Base-by-base conservation (phyloP, 1,284 basidiomycete species). In the Ustilago curta region DNA sequence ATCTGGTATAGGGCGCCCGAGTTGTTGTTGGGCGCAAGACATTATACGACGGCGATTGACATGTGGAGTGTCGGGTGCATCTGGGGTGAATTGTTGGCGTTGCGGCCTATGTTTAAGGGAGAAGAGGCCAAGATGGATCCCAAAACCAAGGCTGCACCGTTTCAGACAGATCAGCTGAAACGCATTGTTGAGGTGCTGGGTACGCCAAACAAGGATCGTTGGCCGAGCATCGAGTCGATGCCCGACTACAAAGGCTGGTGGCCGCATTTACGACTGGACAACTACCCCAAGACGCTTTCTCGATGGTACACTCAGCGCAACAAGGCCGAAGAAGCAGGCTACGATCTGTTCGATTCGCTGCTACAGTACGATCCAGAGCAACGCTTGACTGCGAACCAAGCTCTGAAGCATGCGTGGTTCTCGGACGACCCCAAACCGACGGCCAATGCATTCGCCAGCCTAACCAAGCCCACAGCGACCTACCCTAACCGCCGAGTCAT, bases 1-100 rank as follows among this genome's bases (percentile, higher is more conserved):
- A 98, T 99, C 79, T 99, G 96, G 96, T 99, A 99, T 82, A 91
- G 96, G 49, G 94, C 95, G 2, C 96, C 96, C 0, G 96, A 99
- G 85, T 89, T 98, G 3, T 88, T 98, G 9, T 88, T 98, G 83
- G 96, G 96, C 14, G 93, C 95, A 2, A 93, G 95, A 69, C 96
- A 99, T 85, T 99, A 99, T 85, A 95, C 95, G 59, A 94, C 94
- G 69, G 93, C 95, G 1, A 91, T 99, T 45, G 97, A 99, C 85
- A 91, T 99, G 91, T 99, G 96, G 96, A 94, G 95, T 6, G 91
- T 97, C 3, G 96, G 95, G 0, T 99, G 96, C 83, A 97, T 99
- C 59, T 92, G 96, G 87, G 97, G 95, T 3, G 97, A 99, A 85
- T 87, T 99, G 21, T 89, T 97, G 0, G 95, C 93, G 63, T 86